Conservation (phyloP, 352 stramenopile species). For the Phytopythium vexans region DNA sequence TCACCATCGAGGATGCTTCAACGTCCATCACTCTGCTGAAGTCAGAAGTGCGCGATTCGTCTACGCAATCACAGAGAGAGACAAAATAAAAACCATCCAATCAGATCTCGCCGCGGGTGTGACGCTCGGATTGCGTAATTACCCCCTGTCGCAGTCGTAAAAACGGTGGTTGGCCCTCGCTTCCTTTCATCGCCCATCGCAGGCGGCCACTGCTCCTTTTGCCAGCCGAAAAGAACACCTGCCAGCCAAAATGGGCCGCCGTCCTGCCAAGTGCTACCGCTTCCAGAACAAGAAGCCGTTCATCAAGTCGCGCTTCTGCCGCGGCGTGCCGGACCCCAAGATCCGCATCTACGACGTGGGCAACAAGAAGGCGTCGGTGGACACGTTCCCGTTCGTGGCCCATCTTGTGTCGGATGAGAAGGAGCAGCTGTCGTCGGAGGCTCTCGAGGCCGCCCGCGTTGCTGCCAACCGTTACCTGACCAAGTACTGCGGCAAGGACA, state of each 20-base stretch:
- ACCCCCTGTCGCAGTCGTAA: neutral
- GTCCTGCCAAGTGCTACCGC: slow-evolving; percentile 98
- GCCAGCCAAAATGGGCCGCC: slow-evolving; percentile 34
- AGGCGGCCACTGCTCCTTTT: slow-evolving; percentile 28
- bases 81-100: neutral
- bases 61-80: neutral
- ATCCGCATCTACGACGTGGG: slow-evolving; percentile 99
- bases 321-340: slow-evolving; percentile 96
- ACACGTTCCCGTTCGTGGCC: slow-evolving; percentile 98
- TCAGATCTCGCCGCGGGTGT: too few species aligned
- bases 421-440: slow-evolving; percentile 95
- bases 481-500: slow-evolving; percentile 98
- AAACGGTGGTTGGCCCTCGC: slow-evolving; percentile 13
- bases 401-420: slow-evolving; percentile 96
- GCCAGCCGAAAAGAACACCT: slow-evolving; percentile 12
- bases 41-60: too few species aligned
- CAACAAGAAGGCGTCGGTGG: slow-evolving; percentile 97
- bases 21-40: too few species aligned
- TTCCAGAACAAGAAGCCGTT: slow-evolving; percentile 99
- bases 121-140: neutral
- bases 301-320: slow-evolving; percentile 99
- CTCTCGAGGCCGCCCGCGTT: slow-evolving; percentile 98
- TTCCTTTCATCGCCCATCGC: neutral
- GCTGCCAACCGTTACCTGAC: slow-evolving; percentile 99
- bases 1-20: too few species aligned